These are phyloP conservation scores for Vitellaria paradoxa DNA, from an alignment of 179 eudicot genomes.

Conservation along the genomic window DNA sequence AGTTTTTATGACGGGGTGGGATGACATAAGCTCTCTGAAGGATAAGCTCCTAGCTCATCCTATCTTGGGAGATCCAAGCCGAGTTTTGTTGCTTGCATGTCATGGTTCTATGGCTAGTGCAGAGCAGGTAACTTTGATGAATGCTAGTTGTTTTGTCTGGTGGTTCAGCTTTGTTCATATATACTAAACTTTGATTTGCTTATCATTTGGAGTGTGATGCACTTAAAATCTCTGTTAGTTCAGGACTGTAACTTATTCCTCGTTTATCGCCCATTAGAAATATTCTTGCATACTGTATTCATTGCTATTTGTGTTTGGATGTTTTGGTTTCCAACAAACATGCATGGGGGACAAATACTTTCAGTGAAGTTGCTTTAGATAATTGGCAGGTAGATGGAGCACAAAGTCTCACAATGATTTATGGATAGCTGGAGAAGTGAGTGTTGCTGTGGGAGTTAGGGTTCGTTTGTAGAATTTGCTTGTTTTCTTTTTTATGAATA, in stretches of 20 bases:
- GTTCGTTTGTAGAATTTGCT: too few species aligned
- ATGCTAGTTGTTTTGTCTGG: background rate
- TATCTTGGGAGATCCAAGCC: conserved; percentile 59
- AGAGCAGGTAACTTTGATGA: conserved; percentile 63
- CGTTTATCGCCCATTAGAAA: background rate
- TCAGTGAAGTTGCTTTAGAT: background rate
- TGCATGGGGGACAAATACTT: background rate
- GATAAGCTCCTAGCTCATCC: conserved; percentile 76
- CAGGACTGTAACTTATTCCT: background rate
- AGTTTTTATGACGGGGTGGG: conserved; percentile 97
- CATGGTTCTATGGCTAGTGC: conserved; percentile 95
- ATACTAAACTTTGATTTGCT: background rate
- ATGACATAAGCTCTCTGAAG: conserved; percentile 82
- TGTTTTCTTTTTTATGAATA: too few species aligned
- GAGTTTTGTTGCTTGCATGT: conserved; percentile 83
- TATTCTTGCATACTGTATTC: background rate
- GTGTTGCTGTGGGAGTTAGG: too few species aligned
- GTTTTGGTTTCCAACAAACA: background rate
- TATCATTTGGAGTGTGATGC: background rate
- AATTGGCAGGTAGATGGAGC: too few species aligned
- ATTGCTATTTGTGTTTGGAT: background rate
- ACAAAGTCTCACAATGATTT: too few species aligned
- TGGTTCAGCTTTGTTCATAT: too few species aligned
- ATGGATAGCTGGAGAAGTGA: too few species aligned
- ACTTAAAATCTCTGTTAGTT: background rate